Base-by-base conservation (phyloP, 176 grass and related monocot genomes). In the Oryza punctata region DNA sequence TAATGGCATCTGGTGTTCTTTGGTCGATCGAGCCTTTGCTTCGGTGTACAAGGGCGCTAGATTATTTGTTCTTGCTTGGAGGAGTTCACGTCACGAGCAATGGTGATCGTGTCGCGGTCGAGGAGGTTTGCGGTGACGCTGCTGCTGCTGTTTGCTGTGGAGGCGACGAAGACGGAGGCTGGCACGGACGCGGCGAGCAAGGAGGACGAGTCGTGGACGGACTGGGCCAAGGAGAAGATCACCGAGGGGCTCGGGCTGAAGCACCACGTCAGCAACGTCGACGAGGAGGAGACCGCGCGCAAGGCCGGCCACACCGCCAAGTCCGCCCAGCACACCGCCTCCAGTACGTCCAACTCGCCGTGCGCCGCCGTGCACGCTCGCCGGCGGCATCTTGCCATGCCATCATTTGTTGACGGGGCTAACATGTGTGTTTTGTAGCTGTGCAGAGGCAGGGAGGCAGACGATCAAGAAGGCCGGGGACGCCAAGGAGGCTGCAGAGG, bases 151-250 rank as follows among this genome's bases (percentile, higher is more conserved):
- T 11, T 75, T 32, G 54, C 57, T 4, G 50, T 79, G 29, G 45
- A n/a, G 11, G 75, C 63, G 41, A 35, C 89, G 7, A 86, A 83
- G 85, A 70, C 73, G 28, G 74, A 24, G 65, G 70, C 15, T 23
- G 78, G 18, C 68, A 26, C 24, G 73, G 78, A 90, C 19, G 63
- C 25, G 8, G 76, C 14, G 38, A 41, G 69, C 18, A 77, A 67
- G 43, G 85, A 84, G 12, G 82, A 94, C 12, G 91, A 88, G 79
- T 88, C 87, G 4, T 94, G 94, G 94, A 77, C 87, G 45, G 78
- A 6, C 9, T 92, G 94, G 91, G 90, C 88, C 67, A 97, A 97
- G 85, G 94, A 97, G 0, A 94, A 94, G 90, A 85, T 94, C 89
- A 26, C 75, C 77, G 91, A 88, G 59, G 94, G 94, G 3, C 70